phyloP scores from a whole-genome alignment of 2,329 filamentous ascomycete species.

The Alternaria panax region DNA sequence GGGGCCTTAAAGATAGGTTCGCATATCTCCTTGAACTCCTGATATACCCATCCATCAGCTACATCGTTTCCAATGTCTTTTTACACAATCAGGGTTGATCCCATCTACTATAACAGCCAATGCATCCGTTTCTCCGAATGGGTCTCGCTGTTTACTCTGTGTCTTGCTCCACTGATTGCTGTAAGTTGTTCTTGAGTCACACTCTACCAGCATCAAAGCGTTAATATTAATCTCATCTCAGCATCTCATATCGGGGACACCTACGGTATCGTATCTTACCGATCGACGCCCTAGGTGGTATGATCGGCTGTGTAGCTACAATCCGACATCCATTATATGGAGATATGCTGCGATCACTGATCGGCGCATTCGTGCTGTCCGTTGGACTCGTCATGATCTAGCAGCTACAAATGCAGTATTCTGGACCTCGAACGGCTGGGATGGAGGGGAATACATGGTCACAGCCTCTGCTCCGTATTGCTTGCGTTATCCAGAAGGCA shows the following conservation, averaged over 20 bases:
- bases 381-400: constrained; percentile 38
- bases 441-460: constrained; percentile 41
- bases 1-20: background rate
- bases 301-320: constrained; percentile 41
- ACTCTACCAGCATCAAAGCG: background rate
- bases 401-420: constrained; percentile 47
- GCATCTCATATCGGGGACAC: constrained; percentile 40
- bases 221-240: background rate
- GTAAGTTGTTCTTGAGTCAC: background rate
- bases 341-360: constrained; percentile 48
- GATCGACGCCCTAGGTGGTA: constrained; percentile 35
- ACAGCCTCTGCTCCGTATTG: constrained; percentile 2
- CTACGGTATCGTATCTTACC: constrained; percentile 28
- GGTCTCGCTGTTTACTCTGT: constrained; percentile 41
- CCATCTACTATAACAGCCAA: constrained; percentile 12
- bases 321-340: constrained; percentile 51
- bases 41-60: background rate
- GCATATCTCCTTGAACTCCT: background rate
- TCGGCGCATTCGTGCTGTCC: constrained; percentile 39
- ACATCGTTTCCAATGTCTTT: background rate
- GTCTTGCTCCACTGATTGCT: constrained; percentile 43
- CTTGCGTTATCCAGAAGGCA: constrained; percentile 7
- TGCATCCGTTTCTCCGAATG: constrained; percentile 38
- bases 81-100: background rate
- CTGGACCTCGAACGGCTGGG: constrained; percentile 47